Evolutionary conservation across 2,329 filamentous ascomycete genomes (phyloP), one percentile per base, ranked within the genome.

Genomic region (Alternaria hordeiaustralica): DNA sequence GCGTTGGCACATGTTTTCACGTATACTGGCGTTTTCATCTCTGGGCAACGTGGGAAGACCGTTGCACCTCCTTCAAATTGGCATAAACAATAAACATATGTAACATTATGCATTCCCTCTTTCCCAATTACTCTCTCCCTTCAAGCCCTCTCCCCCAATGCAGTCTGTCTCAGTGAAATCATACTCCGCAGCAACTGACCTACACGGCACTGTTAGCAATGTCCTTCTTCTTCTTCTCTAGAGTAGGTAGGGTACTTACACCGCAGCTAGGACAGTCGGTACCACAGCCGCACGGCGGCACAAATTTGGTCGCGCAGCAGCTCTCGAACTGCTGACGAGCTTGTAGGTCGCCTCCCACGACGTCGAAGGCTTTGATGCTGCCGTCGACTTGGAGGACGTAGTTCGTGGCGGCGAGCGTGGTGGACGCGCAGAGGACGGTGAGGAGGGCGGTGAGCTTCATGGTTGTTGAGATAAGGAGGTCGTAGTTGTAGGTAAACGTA

Each of bases 1-100:
- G 77, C 61, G 77, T 77, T 77, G 61, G 62, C 18, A 28, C 25
- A 36, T 53, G 9, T 13, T 21, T 41, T 57, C 20, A n/a, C 12
- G 23, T 33, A 15, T 13, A 15, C 21, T n/a, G 30, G 51, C 54
- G 41, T 47, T 33, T 30, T 15, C n/a, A n/a, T 57, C 6, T 30
- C 6, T 30, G 26, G n/a, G 11, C 25, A 30, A 57, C 25, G 23
- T 33, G 18, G 25, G 30, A 53, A 49, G 23, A 47, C 55, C 5
- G 18, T 43, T 20, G 26, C 21, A 50, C 20, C 10, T 18, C 2
- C 11, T 9, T 28, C 33, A 54, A 25, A 23, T 46, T 45, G 57
- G 18, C 18, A 47, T 15, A 41, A 23, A 41, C 3, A 46, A 47
- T 15, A 28, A 55, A 41, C 18, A 46, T 23, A 33, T 47, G 41